phyloP scores from a whole-genome alignment of 305 asterid genomes.

The Solanum chacoense region DNA sequence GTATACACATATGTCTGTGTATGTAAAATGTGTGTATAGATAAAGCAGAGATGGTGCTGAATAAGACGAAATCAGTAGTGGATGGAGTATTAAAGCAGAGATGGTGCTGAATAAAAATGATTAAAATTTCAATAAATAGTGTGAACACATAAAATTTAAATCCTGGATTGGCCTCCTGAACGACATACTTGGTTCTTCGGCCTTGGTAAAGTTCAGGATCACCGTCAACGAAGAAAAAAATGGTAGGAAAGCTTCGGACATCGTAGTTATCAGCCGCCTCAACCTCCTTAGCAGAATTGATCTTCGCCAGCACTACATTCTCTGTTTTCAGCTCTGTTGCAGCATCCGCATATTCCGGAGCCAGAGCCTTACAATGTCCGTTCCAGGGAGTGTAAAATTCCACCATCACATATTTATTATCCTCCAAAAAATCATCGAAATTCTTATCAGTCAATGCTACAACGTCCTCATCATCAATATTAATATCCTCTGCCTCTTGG shows the following conservation, averaged over 20 bases:
- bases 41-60: background rate
- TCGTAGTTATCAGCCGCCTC: conserved; percentile 57
- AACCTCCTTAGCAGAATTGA: conserved; percentile 54
- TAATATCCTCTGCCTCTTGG: conserved; percentile 19
- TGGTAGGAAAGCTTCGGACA: conserved; percentile 70
- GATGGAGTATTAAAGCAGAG: background rate
- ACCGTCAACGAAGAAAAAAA: conserved; percentile 62
- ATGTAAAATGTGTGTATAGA: background rate
- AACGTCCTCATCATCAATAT: conserved; percentile 57
- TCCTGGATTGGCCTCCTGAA: background rate
- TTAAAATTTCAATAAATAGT: background rate
- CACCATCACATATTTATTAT: conserved; percentile 65
- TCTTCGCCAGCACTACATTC: conserved; percentile 64
- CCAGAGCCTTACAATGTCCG: conserved; percentile 58
- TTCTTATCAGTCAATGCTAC: conserved; percentile 52
- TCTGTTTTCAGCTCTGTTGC: conserved; percentile 54
- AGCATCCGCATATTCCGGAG: conserved; percentile 75
- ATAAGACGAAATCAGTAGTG: background rate
- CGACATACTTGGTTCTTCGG: conserved; percentile 57
- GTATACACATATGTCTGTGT: background rate
- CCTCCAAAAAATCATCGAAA: conserved; percentile 46
- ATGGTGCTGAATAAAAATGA: background rate
- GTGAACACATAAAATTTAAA: background rate
- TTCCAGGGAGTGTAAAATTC: conserved; percentile 92
- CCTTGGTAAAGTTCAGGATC: conserved; percentile 55